Evolutionary conservation across 1,284 basidiomycete species (phyloP).

Genomic region (Wolfiporia cocos): DNA sequence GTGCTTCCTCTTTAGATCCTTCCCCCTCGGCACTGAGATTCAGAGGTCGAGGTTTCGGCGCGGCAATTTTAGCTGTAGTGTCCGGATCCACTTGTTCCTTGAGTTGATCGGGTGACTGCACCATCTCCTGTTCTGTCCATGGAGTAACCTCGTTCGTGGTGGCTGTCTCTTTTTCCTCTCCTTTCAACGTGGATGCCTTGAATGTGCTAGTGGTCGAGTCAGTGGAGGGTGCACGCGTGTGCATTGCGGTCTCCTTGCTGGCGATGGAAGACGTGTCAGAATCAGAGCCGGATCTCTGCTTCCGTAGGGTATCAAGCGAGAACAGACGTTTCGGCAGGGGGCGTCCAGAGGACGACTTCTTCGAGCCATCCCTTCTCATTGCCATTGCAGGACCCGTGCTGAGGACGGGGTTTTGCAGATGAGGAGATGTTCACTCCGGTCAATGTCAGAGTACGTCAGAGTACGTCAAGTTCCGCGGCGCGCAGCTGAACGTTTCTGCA

Average conservation of each 20-base stretch:
- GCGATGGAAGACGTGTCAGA: slow-evolving; percentile 16
- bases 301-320: slow-evolving; percentile 29
- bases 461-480: too few relatives aligned
- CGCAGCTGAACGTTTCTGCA: too few relatives aligned
- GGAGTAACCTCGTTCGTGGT: neutral
- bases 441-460: too few relatives aligned
- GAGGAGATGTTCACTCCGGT: too few relatives aligned
- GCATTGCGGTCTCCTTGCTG: neutral
- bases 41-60: slow-evolving; percentile 8
- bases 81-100: slow-evolving; percentile 2
- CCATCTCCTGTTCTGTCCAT: slow-evolving; percentile 16
- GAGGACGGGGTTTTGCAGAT: too few relatives aligned
- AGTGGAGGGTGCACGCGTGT: neutral
- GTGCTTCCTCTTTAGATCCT: slow-evolving; percentile 4
- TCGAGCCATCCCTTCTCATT: neutral
- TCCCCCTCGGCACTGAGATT: slow-evolving; percentile 9
- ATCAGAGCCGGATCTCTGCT: slow-evolving; percentile 18
- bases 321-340: slow-evolving; percentile 27
- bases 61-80: slow-evolving; percentile 4
- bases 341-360: slow-evolving; percentile 14
- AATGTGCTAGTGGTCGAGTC: neutral
- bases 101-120: slow-evolving; percentile 14
- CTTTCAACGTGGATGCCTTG: too few relatives aligned
- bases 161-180: neutral
- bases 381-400: too few relatives aligned